These are phyloP conservation scores for Apiotrichum brassicae DNA, from an alignment of 1,284 basidiomycete genomes.

Conservation along the genomic window DNA sequence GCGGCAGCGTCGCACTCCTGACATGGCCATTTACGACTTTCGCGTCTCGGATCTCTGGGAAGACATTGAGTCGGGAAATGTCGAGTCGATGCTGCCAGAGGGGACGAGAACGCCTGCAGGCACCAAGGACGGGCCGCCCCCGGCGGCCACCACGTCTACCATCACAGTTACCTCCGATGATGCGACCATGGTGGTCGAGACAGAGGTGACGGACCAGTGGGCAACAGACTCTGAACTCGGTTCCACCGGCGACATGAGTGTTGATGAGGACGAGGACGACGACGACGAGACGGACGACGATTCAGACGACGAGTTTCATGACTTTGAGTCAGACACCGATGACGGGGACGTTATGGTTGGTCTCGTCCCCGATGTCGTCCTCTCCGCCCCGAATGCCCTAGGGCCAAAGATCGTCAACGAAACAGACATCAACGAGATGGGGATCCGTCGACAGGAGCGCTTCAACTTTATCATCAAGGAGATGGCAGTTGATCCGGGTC, in stretches of 20 bases:
- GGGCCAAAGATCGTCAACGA: slow-evolving; percentile 17
- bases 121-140: no score
- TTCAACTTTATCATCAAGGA: slow-evolving; percentile 39
- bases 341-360: slow-evolving; percentile 3
- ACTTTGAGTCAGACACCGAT: neutral
- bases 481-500: slow-evolving; percentile 45
- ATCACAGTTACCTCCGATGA: neutral
- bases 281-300: slow-evolving; percentile 15
- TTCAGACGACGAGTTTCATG: neutral
- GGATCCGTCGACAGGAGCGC: slow-evolving; percentile 22
- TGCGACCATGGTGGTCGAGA: neutral
- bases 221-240: neutral
- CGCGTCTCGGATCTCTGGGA: slow-evolving; percentile 23
- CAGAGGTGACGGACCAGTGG: neutral
- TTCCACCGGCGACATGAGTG: neutral
- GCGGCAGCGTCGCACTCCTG: neutral
- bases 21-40: slow-evolving; percentile 26
- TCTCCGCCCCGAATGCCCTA: neutral
- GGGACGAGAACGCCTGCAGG: no score
- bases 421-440: slow-evolving; percentile 41
- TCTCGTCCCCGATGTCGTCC: no score
- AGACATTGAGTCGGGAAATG: slow-evolving; percentile 10
- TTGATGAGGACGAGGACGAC: slow-evolving; percentile 12
- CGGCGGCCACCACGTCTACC: neutral
- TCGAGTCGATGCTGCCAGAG: slow-evolving; percentile 9